Conservation (phyloP, 2,329 filamentous ascomycete species). For the Fusarium bulbicola region DNA sequence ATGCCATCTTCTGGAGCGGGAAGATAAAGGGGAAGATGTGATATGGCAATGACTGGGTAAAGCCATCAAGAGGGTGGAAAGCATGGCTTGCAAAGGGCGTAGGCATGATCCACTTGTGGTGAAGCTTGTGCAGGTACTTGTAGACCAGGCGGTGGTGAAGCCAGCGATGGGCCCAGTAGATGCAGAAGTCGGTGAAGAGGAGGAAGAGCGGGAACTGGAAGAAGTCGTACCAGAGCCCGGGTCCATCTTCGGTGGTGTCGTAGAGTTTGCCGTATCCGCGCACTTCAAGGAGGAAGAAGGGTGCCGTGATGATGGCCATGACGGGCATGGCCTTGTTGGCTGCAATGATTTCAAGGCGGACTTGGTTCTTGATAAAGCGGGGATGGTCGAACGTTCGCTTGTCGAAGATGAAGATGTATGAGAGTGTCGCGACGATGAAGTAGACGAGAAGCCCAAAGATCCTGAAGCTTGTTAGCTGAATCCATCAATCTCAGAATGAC, state of each 20-base stretch:
- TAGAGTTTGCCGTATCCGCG: conserved; percentile 89
- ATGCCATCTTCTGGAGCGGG: conserved; percentile 90
- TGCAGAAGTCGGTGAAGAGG: conserved; percentile 86
- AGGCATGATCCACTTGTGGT: conserved; percentile 99
- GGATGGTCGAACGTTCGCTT: conserved; percentile 89
- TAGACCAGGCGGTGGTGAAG: conserved; percentile 82
- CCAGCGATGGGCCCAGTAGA: conserved; percentile 91
- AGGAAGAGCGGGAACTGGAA: conserved; percentile 90
- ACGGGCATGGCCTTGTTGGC: conserved; percentile 78
- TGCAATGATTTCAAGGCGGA: conserved; percentile 85
- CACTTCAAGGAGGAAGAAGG: conserved; percentile 84
- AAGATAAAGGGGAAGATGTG: conserved; percentile 94
- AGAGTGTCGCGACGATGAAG: conserved; percentile 83
- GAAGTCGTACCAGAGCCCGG: conserved; percentile 79
- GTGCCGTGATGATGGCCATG: conserved; percentile 84
- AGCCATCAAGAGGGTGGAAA: conserved; percentile 95
- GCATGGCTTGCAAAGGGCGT: conserved; percentile 92
- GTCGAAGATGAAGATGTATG: conserved; percentile 91
- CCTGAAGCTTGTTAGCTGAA: conserved; percentile 58
- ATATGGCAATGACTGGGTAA: conserved; percentile 87
- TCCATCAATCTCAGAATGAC: background rate
- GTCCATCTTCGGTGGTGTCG: conserved; percentile 78
- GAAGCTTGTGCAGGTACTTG: conserved; percentile 92
- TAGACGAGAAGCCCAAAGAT: conserved; percentile 86
- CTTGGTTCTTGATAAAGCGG: conserved; percentile 94